Evolutionary conservation across 305 asterid species (phyloP).

Genomic region (Fraxinus velutina): DNA sequence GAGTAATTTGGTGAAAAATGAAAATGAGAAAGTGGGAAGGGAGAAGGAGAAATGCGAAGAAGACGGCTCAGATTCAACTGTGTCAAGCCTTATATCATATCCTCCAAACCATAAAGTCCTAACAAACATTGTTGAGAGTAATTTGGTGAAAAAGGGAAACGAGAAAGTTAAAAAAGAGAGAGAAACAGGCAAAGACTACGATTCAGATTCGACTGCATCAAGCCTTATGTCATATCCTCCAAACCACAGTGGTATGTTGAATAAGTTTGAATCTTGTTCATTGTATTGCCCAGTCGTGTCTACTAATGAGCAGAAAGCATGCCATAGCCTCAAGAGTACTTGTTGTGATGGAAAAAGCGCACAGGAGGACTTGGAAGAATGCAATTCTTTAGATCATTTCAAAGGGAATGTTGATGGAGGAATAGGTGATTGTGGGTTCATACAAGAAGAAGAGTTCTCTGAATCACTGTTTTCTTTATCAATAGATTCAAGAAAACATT

Average conservation of each 20-base stretch:
- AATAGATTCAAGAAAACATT: slow-evolving; percentile 45
- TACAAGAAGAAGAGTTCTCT: slow-evolving; percentile 34
- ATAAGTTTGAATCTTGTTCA: not conserved
- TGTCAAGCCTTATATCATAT: slow-evolving; percentile 28
- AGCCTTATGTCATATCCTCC: slow-evolving; percentile 24
- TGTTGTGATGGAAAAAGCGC: slow-evolving; percentile 18
- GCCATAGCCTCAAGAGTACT: not conserved
- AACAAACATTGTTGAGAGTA: slow-evolving; percentile 3
- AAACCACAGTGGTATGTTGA: not conserved
- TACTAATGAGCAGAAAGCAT: not conserved
- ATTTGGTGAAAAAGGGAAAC: not conserved
- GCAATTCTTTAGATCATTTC: not conserved
- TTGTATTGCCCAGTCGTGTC: not conserved
- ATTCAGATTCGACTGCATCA: slow-evolving; percentile 22
- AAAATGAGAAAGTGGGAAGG: not conserved
- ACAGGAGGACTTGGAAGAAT: slow-evolving; percentile 10
- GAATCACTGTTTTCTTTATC: slow-evolving; percentile 61
- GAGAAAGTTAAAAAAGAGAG: slow-evolving; percentile 10
- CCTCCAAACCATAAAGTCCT: slow-evolving; percentile 14
- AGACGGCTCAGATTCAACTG: slow-evolving; percentile 23
- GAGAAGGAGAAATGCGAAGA: not conserved
- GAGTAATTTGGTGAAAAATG: not conserved
- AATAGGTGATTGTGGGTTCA: not conserved
- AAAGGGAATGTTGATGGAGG: not conserved
- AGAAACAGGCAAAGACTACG: not conserved